Evolutionary conservation across 805 yeast species (phyloP).

Genomic region (Saturnispora kantuleensis): DNA sequence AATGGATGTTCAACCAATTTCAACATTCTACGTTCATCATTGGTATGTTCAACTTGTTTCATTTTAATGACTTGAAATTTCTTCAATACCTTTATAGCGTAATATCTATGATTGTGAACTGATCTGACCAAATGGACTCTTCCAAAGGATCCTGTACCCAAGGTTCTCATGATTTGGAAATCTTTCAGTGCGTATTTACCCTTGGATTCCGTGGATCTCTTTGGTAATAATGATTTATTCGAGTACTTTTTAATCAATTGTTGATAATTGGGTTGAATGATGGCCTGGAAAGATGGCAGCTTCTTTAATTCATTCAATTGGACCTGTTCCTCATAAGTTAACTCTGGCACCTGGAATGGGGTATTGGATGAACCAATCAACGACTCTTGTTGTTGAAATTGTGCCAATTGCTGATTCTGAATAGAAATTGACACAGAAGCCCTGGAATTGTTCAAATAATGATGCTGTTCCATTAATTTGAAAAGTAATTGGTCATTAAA

Average conservation of each 20-base stretch:
- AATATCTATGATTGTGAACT: constrained; percentile 48
- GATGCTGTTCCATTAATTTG: constrained; percentile 8
- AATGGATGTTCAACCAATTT: constrained; percentile 52
- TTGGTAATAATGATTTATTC: constrained; percentile 23
- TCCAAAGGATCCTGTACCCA: constrained; percentile 56
- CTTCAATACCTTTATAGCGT: constrained; percentile 50
- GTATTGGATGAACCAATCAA: too few species aligned
- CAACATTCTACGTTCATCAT: constrained; percentile 51
- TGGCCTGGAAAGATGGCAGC: constrained; percentile 29
- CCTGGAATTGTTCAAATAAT: constrained; percentile 10
- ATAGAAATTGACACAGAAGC: constrained; percentile 7
- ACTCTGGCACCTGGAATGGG: constrained; percentile 7
- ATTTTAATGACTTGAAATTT: constrained; percentile 48
- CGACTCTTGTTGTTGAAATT: background rate
- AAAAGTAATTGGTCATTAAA: too few species aligned
- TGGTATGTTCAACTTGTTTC: constrained; percentile 57
- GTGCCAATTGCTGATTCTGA: constrained; percentile 2
- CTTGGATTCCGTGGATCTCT: constrained; percentile 35
- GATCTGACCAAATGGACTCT: constrained; percentile 50
- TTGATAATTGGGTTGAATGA: constrained; percentile 26
- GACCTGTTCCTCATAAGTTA: constrained; percentile 21
- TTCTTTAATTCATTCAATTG: constrained; percentile 24
- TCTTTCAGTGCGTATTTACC: constrained; percentile 49
- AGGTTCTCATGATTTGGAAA: constrained; percentile 45
- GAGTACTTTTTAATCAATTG: constrained; percentile 21